A percentile compares a stretch with the other conserved stretches of the same genome.
These are phyloP conservation scores for Colletotrichum sp. DNA, from an alignment of 2,329 filamentous ascomycete species.

Conservation along the genomic window DNA sequence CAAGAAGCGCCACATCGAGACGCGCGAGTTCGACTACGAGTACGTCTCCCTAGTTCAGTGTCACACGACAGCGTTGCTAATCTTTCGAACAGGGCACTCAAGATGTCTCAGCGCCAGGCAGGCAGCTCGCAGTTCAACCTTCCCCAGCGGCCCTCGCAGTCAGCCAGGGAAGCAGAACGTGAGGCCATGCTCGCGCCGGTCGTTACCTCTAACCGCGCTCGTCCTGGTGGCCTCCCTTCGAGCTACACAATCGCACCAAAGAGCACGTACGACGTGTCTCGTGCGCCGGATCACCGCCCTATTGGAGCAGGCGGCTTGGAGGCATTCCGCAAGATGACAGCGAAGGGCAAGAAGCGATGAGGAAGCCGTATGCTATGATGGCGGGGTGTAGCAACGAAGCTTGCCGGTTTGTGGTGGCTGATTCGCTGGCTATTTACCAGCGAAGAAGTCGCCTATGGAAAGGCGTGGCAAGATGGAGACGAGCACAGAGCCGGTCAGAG, in stretches of 20 bases:
- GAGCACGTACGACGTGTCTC: slow-evolving; percentile 63
- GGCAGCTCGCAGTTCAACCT: slow-evolving; percentile 55
- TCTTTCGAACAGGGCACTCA: slow-evolving; percentile 50
- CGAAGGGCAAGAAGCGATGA: slow-evolving; percentile 61
- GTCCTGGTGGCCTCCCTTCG: slow-evolving; percentile 57
- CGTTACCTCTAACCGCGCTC: slow-evolving; percentile 59
- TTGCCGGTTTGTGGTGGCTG: background rate
- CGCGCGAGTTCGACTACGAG: slow-evolving; percentile 68
- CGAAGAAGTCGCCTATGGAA: background rate
- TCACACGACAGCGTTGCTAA: background rate
- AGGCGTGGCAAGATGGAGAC: background rate
- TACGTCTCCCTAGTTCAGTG: slow-evolving; percentile 33
- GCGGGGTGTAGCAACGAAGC: background rate
- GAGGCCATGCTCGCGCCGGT: slow-evolving; percentile 64
- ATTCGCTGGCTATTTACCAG: background rate
- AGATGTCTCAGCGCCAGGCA: slow-evolving; percentile 51
- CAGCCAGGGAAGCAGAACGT: slow-evolving; percentile 55
- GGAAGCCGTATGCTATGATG: background rate
- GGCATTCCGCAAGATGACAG: slow-evolving; percentile 70
- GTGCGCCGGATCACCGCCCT: slow-evolving; percentile 59
- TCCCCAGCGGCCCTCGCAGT: slow-evolving; percentile 51
- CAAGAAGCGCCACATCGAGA: slow-evolving; percentile 77
- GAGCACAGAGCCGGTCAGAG: background rate
- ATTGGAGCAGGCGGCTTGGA: slow-evolving; percentile 68
- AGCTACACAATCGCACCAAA: slow-evolving; percentile 65